These are phyloP conservation scores for Podospora anserina DNA, from an alignment of 495 filamentous ascomycete species.

Conservation along the genomic window DNA sequence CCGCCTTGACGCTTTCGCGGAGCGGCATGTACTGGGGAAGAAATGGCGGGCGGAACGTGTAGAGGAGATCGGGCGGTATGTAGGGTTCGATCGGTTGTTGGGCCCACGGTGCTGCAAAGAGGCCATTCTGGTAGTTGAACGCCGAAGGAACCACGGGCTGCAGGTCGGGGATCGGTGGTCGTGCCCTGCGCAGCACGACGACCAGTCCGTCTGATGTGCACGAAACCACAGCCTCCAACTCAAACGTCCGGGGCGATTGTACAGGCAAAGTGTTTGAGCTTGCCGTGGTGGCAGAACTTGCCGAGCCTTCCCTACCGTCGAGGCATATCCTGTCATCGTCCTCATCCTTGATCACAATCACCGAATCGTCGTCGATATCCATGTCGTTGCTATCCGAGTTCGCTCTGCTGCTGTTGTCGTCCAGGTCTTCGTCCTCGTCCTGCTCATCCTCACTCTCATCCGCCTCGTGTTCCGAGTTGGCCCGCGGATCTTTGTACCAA, in stretches of 20 bases:
- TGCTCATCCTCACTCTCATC: slow-evolving; percentile 36
- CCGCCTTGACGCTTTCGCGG: slow-evolving; percentile 42
- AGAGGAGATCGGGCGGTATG: slow-evolving; percentile 42
- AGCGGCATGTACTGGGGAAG: slow-evolving; percentile 45
- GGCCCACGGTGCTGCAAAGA: slow-evolving; percentile 79
- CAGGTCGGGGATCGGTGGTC: slow-evolving; percentile 62
- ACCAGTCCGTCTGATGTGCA: slow-evolving; percentile 88
- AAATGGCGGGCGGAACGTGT: slow-evolving; percentile 42
- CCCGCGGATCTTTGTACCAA: slow-evolving; percentile 71
- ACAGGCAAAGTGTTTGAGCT: slow-evolving; percentile 22
- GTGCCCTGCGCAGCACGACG: slow-evolving; percentile 73
- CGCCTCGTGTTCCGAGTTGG: slow-evolving; percentile 31
- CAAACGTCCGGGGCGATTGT: slow-evolving; percentile 38
- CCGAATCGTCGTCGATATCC: slow-evolving; percentile 34
- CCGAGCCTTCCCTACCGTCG: slow-evolving; percentile 1
- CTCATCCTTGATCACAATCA: not conserved
- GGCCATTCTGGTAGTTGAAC: slow-evolving; percentile 58
- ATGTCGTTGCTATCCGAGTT: slow-evolving; percentile 22
- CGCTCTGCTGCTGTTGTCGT: slow-evolving; percentile 28
- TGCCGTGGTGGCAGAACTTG: not conserved
- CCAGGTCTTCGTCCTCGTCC: slow-evolving; percentile 15
- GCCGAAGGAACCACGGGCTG: slow-evolving; percentile 45
- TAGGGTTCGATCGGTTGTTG: slow-evolving; percentile 52
- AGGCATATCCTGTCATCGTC: slow-evolving; percentile 3
- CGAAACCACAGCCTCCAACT: slow-evolving; percentile 84